Evolutionary conservation across 2,329 filamentous ascomycete species (phyloP).

Genomic region (Plectosphaerella sp.): DNA sequence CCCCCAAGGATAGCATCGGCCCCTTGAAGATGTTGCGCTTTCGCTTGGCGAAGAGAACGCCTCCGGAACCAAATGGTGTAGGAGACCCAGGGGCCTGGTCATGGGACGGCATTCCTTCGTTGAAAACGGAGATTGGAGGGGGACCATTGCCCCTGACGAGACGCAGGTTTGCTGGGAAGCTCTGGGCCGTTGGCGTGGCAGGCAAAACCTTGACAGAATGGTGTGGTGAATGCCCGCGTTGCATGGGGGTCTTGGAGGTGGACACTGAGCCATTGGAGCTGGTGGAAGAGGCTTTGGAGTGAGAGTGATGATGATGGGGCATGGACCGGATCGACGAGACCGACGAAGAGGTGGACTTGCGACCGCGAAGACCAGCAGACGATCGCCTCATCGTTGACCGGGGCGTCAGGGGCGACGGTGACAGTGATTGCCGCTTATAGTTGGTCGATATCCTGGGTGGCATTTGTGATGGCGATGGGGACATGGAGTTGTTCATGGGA

Average conservation of each 20-base stretch:
- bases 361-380: conserved; percentile 77
- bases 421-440: conserved; percentile 74
- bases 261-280: conserved; percentile 75
- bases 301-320: conserved; percentile 78
- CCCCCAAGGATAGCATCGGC: conserved; percentile 57
- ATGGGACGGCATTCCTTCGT: conserved; percentile 49
- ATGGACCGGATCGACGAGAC: conserved; percentile 91
- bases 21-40: conserved; percentile 83
- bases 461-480: conserved; percentile 20
- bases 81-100: conserved; percentile 46
- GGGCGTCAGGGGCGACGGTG: conserved; percentile 83
- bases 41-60: conserved; percentile 71
- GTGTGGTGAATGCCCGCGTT: conserved; percentile 70
- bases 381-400: conserved; percentile 80
- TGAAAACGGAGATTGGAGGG: conserved; percentile 47
- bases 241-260: conserved; percentile 59
- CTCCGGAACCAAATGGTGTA: conserved; percentile 54
- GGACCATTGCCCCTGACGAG: conserved; percentile 63
- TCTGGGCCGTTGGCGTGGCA: conserved; percentile 69
- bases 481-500: neutral
- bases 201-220: conserved; percentile 93
- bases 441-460: conserved; percentile 31
- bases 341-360: conserved; percentile 94
- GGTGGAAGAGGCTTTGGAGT: conserved; percentile 92
- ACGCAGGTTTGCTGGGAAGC: conserved; percentile 82